These are phyloP conservation scores for Hydnum rufescens DNA, from an alignment of 768 basidiomycete species.

Conservation along the genomic window DNA sequence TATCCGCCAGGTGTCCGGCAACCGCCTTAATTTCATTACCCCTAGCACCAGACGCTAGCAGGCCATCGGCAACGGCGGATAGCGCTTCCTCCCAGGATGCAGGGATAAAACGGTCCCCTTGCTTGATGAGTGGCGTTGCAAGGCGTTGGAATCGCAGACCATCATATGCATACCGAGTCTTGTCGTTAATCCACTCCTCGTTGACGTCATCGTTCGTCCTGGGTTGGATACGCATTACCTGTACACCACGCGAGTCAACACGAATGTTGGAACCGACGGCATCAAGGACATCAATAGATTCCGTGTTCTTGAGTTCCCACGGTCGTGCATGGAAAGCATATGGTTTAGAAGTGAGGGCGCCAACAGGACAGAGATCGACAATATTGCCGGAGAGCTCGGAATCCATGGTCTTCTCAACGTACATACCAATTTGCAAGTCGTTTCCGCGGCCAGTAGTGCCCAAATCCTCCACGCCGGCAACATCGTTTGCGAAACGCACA, in stretches of 20 bases:
- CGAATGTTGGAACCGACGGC: constrained; percentile 94
- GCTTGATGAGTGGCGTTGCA: constrained; percentile 75
- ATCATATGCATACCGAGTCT: constrained; percentile 92
- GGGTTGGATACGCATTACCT: constrained; percentile 95
- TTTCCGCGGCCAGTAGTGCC: constrained; percentile 96
- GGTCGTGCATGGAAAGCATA: constrained; percentile 95
- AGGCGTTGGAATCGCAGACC: constrained; percentile 89
- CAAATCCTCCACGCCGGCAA: constrained; percentile 93
- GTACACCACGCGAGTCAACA: constrained; percentile 82
- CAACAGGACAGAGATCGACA: constrained; percentile 93
- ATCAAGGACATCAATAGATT: constrained; percentile 88
- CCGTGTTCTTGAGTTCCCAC: constrained; percentile 98
- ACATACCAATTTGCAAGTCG: constrained; percentile 96
- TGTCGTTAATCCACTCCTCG: constrained; percentile 99
- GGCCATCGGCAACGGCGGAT: constrained; percentile 53
- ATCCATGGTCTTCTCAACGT: constrained; percentile 93
- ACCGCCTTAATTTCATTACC: constrained; percentile 90
- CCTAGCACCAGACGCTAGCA: constrained; percentile 57
- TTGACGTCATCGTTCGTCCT: constrained; percentile 95
- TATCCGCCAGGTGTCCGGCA: constrained; percentile 83
- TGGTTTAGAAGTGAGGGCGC: constrained; percentile 93
- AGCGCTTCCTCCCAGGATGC: constrained; percentile 87
- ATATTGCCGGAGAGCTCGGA: constrained; percentile 96
- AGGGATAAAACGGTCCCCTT: constrained; percentile 81
- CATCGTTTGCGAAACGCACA: constrained; percentile 97